Evolutionary conservation across 805 yeast species (phyloP).

Genomic region (Candida adriatica): DNA sequence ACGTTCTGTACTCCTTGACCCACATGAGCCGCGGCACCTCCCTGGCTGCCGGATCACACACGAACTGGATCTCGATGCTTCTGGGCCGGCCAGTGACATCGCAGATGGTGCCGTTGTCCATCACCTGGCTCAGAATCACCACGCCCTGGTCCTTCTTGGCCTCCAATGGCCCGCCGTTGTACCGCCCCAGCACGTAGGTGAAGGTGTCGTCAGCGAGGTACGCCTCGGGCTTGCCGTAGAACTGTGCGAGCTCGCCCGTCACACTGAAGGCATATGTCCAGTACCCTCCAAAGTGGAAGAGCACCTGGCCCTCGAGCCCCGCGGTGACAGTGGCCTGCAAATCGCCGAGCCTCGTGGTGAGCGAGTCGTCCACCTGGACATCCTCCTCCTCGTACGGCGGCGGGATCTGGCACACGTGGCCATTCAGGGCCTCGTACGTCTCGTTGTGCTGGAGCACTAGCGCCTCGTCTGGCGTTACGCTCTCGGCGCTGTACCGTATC

Average conservation of each 20-base stretch:
- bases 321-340: too few species aligned
- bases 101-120: slow-evolving; percentile 19
- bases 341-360: too few species aligned
- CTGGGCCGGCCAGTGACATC: slow-evolving; percentile 21
- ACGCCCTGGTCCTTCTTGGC: slow-evolving; percentile 8
- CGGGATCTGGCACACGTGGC: slow-evolving; percentile 12
- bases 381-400: too few species aligned
- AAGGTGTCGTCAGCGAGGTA: slow-evolving; percentile 1
- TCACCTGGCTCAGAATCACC: slow-evolving; percentile 2
- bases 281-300: slow-evolving; percentile 5
- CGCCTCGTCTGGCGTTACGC: slow-evolving; percentile 5
- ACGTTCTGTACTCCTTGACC: slow-evolving; percentile 18
- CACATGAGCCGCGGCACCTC: slow-evolving; percentile 2
- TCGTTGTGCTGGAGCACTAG: slow-evolving; percentile 1
- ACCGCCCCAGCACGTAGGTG: slow-evolving; percentile 6
- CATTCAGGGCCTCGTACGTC: slow-evolving; percentile 4
- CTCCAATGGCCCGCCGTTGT: slow-evolving; percentile 1
- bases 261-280: slow-evolving; percentile 14
- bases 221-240: slow-evolving; percentile 5
- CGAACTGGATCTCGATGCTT: slow-evolving; percentile 17
- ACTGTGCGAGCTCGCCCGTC: slow-evolving; percentile 12
- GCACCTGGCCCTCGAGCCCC: slow-evolving; percentile 1
- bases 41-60: slow-evolving; percentile 15
- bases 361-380: too few species aligned
- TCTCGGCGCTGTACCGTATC: slow-evolving; percentile 7